phyloP scores from a whole-genome alignment of 768 basidiomycete genomes.

The Sutorius australiensis region DNA sequence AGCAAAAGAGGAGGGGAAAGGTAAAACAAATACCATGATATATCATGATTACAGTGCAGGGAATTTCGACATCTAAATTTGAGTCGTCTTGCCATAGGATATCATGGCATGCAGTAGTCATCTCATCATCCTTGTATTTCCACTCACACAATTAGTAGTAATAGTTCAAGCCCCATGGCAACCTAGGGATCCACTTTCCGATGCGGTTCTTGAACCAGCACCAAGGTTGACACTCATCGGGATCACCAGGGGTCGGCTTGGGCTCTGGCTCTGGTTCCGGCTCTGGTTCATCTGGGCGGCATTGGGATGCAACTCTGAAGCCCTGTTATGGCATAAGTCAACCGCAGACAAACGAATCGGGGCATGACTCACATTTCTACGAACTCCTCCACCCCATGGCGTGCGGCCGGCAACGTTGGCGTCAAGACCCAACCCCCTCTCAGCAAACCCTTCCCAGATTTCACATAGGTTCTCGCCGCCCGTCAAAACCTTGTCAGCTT shows the following conservation, averaged over 20 bases:
- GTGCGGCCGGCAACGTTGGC: slow-evolving; percentile 71
- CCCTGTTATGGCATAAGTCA: slow-evolving; percentile 32
- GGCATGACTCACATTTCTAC: slow-evolving; percentile 50
- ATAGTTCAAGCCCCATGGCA: slow-evolving; percentile 13
- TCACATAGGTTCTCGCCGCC: slow-evolving; percentile 90
- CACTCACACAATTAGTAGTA: slow-evolving; percentile 7
- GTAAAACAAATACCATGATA: background rate
- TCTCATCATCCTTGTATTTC: slow-evolving; percentile 2
- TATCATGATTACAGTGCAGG: background rate
- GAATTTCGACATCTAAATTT: slow-evolving; percentile 4
- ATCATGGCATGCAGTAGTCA: slow-evolving; percentile 15
- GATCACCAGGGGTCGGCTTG: slow-evolving; percentile 31
- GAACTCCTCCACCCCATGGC: slow-evolving; percentile 91
- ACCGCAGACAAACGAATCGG: background rate
- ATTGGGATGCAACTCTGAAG: slow-evolving; percentile 38
- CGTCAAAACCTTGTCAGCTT: slow-evolving; percentile 86
- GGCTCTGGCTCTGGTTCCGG: slow-evolving; percentile 20
- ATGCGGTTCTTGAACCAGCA: slow-evolving; percentile 9
- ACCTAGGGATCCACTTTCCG: slow-evolving; percentile 17
- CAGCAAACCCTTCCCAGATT: slow-evolving; percentile 82
- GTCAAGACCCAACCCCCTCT: slow-evolving; percentile 76
- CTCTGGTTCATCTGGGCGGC: slow-evolving; percentile 22
- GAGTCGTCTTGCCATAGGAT: slow-evolving; percentile 13
- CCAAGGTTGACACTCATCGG: slow-evolving; percentile 23
- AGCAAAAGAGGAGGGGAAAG: background rate